Conservation (phyloP, 805 yeast species). For the Kuraishia capsulata region DNA sequence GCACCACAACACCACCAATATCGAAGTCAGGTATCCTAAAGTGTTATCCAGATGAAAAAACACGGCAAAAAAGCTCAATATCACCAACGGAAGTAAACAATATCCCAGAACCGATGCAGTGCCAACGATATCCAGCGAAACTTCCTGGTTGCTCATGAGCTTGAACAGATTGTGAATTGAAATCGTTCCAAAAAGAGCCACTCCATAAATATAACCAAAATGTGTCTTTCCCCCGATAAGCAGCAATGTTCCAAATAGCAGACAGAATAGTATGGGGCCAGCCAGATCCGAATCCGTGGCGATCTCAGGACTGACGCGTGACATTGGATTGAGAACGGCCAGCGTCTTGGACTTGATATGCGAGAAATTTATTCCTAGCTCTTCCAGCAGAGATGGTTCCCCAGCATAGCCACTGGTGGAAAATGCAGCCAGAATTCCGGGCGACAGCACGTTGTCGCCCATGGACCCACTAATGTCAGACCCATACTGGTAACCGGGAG, state of each 20-base stretch:
- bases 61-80: slow-evolving; percentile 65
- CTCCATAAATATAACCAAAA: slow-evolving; percentile 95
- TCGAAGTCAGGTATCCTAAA: slow-evolving; percentile 62
- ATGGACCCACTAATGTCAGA: slow-evolving; percentile 30
- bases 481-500: slow-evolving; percentile 16
- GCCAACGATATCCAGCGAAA: slow-evolving; percentile 43
- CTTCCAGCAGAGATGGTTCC: slow-evolving; percentile 91
- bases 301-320: slow-evolving; percentile 59
- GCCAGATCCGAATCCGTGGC: slow-evolving; percentile 89
- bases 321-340: slow-evolving; percentile 73
- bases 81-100: slow-evolving; percentile 83
- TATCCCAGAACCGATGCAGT: slow-evolving; percentile 93
- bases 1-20: slow-evolving; percentile 76
- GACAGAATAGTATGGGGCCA: slow-evolving; percentile 86
- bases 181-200: slow-evolving; percentile 83
- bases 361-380: slow-evolving; percentile 83
- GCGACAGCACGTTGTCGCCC: slow-evolving; percentile 41
- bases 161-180: slow-evolving; percentile 79
- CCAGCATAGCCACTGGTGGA: slow-evolving; percentile 90
- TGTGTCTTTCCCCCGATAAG: slow-evolving; percentile 88
- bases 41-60: slow-evolving; percentile 59
- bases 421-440: slow-evolving; percentile 85
- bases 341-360: slow-evolving; percentile 81
- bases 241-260: slow-evolving; percentile 76
- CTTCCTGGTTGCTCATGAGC: slow-evolving; percentile 64